A percentile compares a stretch with the other conserved stretches of the same genome.
These are phyloP conservation scores for Exophiala aquamarina DNA, from an alignment of 2,329 filamentous ascomycete species.

Conservation along the genomic window DNA sequence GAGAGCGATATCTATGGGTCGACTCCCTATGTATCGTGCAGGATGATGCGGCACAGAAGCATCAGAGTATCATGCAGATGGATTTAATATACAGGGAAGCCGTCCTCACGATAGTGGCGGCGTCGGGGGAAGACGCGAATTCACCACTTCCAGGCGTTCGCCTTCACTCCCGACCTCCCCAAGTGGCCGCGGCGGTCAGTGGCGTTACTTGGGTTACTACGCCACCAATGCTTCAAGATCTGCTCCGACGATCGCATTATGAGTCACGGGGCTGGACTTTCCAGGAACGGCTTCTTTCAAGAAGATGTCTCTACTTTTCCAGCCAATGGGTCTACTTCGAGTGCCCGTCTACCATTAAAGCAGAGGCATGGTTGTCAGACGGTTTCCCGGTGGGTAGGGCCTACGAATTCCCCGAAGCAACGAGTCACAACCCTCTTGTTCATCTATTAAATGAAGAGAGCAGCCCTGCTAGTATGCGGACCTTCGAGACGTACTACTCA, in stretches of 20 bases:
- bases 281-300: background rate
- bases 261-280: background rate
- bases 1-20: slow-evolving; percentile 28
- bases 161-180: background rate
- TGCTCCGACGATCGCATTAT: background rate
- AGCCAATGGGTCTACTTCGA: background rate
- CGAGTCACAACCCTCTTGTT: no score
- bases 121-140: background rate
- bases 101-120: background rate
- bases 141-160: background rate
- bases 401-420: background rate
- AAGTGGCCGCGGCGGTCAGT: background rate
- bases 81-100: background rate
- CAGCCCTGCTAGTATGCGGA: no score
- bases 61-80: background rate
- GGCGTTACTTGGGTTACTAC: background rate
- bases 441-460: no score
- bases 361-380: background rate
- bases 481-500: background rate
- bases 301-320: background rate
- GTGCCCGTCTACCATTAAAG: background rate
- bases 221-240: background rate
- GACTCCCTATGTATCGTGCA: slow-evolving; percentile 29
- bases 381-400: background rate
- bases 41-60: slow-evolving; percentile 8